Evolutionary conservation across 78 protist species (phyloP), one percentile per base, ranked within the genome.

Genomic region (Chrysochromulina tobinii): DNA sequence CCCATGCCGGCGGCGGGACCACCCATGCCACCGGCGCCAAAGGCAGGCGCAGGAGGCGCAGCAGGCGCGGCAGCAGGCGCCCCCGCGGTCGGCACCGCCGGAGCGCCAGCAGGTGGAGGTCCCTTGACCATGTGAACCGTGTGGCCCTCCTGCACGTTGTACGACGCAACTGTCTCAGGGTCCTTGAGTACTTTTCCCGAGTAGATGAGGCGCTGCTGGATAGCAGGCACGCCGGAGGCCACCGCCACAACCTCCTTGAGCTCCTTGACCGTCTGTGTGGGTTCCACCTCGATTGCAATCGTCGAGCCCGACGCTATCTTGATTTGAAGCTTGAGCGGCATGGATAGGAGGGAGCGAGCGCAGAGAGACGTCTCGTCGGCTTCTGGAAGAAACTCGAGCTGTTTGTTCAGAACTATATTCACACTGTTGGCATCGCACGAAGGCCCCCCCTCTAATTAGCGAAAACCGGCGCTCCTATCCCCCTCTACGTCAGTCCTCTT

Each of bases 101-200:
- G 2, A 15, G 84, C 14, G n/a, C 27, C n/a, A 1, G 84, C 68
- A 4, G 87, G 53, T 53, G 68, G 64, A 59, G 64, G 64, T 7
- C 64, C 64, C 12, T 59, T 59, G 11, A 92, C 94, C 55, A 92
- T 23, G 73, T 92, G 91, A 54, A 92, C 23, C 4, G 88, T 77
- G 51, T 61, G 59, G 15, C 81, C 91, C n/a, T 88, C 92, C 18
- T 55, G 14, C 25, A 92, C 53, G 14, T 54, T 55, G 69, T 51
- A 25, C 12, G 17, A 48, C n/a, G 6, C 85, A 15, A 92, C 48
- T 50, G 38, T 21, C 58, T 92, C 21, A 57, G 50, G 55, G 64
- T 89, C 91, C 88, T 92, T 86, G 48, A 92, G 88, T 21, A 92
- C 87, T 68, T 89, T 89, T 11, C 94, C 94, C 25, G n/a, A 61